These are phyloP conservation scores for Nicotiana otophora DNA, from an alignment of 257 asterid species.

Conservation along the genomic window DNA sequence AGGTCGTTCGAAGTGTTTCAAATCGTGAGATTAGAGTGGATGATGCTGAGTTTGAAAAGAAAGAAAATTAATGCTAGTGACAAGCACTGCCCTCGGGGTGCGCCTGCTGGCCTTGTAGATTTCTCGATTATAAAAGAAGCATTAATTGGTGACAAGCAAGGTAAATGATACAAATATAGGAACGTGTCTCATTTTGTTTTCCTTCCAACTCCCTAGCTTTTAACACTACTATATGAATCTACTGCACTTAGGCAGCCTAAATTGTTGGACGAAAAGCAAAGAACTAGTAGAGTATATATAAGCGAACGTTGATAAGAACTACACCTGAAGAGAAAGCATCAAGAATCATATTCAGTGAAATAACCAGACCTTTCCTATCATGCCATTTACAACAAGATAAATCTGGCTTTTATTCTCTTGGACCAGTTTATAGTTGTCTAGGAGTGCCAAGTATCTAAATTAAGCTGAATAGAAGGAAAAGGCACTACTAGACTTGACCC, in stretches of 20 bases:
- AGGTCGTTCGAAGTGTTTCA: constrained; percentile 52
- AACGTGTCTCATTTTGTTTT: no score
- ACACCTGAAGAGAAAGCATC: constrained; percentile 75
- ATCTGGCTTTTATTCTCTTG: no score
- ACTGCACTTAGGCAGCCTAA: constrained; percentile 50
- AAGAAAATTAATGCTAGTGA: constrained; percentile 69
- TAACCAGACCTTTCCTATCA: constrained; percentile 74
- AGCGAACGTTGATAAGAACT: constrained; percentile 65
- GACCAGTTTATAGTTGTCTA: no score
- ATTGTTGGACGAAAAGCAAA: constrained; percentile 70
- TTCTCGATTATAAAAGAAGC: no score
- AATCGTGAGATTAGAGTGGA: constrained; percentile 71
- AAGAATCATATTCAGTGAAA: constrained; percentile 63
- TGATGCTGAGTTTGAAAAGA: constrained; percentile 66
- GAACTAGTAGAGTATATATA: constrained; percentile 41
- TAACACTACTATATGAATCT: neutral
- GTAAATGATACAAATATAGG: no score
- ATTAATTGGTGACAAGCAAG: no score
- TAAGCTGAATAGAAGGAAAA: no score
- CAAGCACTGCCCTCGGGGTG: constrained; percentile 30
- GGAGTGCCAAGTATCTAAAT: no score
- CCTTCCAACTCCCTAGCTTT: no score
- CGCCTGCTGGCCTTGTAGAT: no score
- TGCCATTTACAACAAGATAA: constrained; percentile 76
- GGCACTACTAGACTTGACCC: no score